Base-by-base conservation (phyloP, 257 asterid species). In the Penstemon newberryi region DNA sequence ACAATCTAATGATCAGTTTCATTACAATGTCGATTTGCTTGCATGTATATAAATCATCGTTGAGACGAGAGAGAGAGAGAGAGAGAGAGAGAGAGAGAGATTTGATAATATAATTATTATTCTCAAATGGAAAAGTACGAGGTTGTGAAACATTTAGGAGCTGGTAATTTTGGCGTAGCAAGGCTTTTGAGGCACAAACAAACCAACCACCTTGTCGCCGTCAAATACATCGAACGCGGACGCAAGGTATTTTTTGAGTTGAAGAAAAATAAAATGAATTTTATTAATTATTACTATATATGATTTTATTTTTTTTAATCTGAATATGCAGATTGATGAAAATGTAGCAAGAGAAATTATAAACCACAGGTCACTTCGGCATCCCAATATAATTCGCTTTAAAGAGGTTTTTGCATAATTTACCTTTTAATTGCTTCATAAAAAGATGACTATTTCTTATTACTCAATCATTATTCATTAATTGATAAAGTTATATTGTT, bases 321-420 rank as follows among this genome's bases (percentile, higher is more conserved):
- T 15, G 18, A 15, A 15, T 15, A 15, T 15, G 33, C 33, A 25
- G 97, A 88, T 88, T 70, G 96, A 90, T 74, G 97, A 83, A 67
- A 87, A 90, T 71, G 96, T 88, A 12, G 95, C 87, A 0, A 79
- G 97, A 66, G 97, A 90, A 60, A 91, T 91, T 39, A 86, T 91
- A 40, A 88, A 91, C 67, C 96, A 86, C 75, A 76, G 96, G 70
- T 88, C 96, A 6, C 90, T 91, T 70, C 79, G 84, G 4, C 96
- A 91, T 74, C 96, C 95, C 5, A 91, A 91, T 62, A 91, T 91
- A 37, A 86, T 91, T 76, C 87, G 95, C 45, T 91, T 88, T 81
- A 91, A 86, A 74, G 95, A 91, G 91, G 96, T 84, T 18, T 5
- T 33, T 43, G 33, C 33, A 25, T 25, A 2, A 6, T 10, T 50